Evolutionary conservation across 371 early-diverging fungal genomes (phyloP), one percentile per base, ranked within the genome.

Genomic region (Rhizopus stolonifer): DNA sequence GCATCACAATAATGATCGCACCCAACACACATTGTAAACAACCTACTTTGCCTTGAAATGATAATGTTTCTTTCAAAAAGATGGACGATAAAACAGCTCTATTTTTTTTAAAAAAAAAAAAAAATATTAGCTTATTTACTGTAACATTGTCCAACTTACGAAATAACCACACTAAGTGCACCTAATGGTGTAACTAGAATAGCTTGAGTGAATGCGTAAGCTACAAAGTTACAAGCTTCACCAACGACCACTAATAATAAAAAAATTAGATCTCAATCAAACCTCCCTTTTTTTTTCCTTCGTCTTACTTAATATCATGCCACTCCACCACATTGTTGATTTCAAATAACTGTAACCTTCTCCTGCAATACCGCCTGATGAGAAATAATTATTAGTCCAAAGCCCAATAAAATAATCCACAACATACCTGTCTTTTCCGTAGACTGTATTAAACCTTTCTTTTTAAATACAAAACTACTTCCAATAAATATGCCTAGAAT

Each of bases 161-260:
- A 43, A 22, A 52, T 23, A 13, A 73, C 74, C 11, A 96, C 98
- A 69, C 87, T 87, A 10, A 96, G 74, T 22, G 94, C 95, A 19
- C 97, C 97, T 22, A 97, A 69, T 13, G 97, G 96, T 14, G 97
- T 96, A 10, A 97, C 95, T 36, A 96, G 59, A 36, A 97, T 91
- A 5, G 96, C 96, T 3, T 93, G 95, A 6, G 96, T 92, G 71
- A 89, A 95, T n/a, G 94, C 85, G 65, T 96, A 97, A 9, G 96
- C 97, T 1, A 91, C 85, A 75, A 97, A 96, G 72, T 97, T 97
- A 62, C 89, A 86, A 17, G 88, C 66, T 69, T 97, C 97, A 14
- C 97, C 97, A 36, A 92, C 54, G 26, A 80, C 74, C 86, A 85
- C 86, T 85, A n/a, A 58, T 10, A 38, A 36, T 10, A 29, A 29